A percentile compares a stretch with the other conserved stretches of the same genome.
Evolutionary conservation across 1,284 basidiomycete genomes (phyloP).

Genomic region (Cryptococcus neoformans): DNA sequence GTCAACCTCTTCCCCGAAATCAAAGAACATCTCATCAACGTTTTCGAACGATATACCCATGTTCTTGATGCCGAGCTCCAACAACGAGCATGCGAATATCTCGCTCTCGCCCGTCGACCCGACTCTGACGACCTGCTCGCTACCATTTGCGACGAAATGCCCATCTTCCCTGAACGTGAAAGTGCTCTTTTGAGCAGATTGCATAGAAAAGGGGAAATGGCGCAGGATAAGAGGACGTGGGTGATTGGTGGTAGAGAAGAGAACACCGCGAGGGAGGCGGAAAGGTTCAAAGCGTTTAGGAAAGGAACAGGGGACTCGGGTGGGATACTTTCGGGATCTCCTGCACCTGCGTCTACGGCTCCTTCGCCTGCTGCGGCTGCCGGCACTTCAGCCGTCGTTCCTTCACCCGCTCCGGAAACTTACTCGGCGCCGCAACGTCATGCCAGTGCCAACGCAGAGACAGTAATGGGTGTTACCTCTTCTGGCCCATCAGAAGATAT

Average conservation of each 20-base stretch:
- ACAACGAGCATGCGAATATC: constrained; percentile 97
- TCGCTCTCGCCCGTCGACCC: constrained; percentile 71
- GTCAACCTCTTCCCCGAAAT: constrained; percentile 99
- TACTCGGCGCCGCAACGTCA: no score
- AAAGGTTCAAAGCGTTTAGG: constrained; percentile 56
- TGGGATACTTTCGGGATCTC: constrained; percentile 7
- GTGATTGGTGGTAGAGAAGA: constrained; percentile 81
- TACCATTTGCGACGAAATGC: constrained; percentile 98
- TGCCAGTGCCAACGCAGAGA: no score
- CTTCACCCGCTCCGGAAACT: no score
- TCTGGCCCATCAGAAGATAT: no score
- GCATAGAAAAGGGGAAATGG: constrained; percentile 83
- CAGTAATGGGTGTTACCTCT: no score
- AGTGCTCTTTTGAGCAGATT: constrained; percentile 82
- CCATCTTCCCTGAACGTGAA: constrained; percentile 92
- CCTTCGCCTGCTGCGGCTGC: background rate
- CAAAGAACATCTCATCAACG: constrained; percentile 85
- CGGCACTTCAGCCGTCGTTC: background rate
- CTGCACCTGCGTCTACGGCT: background rate
- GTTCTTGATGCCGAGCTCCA: constrained; percentile 98
- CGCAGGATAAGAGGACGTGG: constrained; percentile 93
- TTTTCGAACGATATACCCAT: constrained; percentile 96
- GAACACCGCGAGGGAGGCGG: constrained; percentile 61
- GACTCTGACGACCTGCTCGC: constrained; percentile 91
- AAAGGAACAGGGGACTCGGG: constrained; percentile 49